Percentiles rank a stretch among this genome's conserved stretches.
Conservation (phyloP, 768 basidiomycete species). For the Hirschioporus abietinus region DNA sequence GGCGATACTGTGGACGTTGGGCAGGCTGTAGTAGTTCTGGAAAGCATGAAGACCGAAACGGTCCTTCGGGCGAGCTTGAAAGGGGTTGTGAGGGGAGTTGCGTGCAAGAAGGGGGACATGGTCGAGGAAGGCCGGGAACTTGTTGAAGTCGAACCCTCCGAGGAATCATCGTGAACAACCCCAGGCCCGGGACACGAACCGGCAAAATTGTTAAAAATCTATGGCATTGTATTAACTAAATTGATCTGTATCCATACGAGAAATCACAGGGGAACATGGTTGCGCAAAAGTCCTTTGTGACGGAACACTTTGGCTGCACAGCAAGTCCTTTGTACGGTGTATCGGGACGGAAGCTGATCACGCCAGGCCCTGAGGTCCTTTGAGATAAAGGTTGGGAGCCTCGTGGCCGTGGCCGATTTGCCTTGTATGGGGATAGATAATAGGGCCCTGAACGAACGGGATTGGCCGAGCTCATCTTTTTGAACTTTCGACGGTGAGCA, state of each 20-base stretch:
- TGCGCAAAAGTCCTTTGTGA: not conserved
- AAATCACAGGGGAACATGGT: not conserved
- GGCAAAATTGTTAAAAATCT: not conserved
- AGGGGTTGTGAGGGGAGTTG: conserved; percentile 67
- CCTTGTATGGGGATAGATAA: not conserved
- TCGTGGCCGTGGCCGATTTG: not conserved
- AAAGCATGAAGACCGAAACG: conserved; percentile 98
- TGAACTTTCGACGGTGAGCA: not conserved
- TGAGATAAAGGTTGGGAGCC: not conserved
- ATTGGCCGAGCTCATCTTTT: not conserved
- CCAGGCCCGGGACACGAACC: not conserved
- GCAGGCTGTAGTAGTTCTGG: conserved; percentile 76
- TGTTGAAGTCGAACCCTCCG: conserved; percentile 49
- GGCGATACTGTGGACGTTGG: conserved; percentile 80
- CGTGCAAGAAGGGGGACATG: conserved; percentile 84
- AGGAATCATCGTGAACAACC: not conserved
- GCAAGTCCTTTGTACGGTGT: not conserved
- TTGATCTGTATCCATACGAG: conserved; percentile 1
- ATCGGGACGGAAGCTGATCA: not conserved
- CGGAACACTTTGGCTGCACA: not conserved
- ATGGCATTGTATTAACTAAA: not conserved
- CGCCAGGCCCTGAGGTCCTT: conserved; percentile 1
- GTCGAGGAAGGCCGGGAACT: conserved; percentile 83
- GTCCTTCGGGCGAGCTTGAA: conserved; percentile 66
- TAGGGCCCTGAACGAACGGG: not conserved